Evolutionary conservation across 345 rosid genomes (phyloP), one percentile per base, ranked within the genome.

Genomic region (Salix koriyanagi): DNA sequence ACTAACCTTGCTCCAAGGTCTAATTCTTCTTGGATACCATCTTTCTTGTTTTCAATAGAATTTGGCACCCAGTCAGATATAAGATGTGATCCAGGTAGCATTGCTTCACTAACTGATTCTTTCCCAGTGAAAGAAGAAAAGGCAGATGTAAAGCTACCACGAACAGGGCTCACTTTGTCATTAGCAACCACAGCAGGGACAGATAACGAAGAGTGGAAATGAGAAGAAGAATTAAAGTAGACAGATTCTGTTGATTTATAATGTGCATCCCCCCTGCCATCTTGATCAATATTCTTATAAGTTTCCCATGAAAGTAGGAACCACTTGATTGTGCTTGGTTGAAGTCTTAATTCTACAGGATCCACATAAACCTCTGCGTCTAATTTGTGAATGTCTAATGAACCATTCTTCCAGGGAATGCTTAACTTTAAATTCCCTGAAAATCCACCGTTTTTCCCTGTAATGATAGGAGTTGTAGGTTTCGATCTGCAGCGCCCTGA

Each of bases 371-470:
- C 85, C 86, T 91, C 90, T 44, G 92, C 94, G 86, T 93, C 92
- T 83, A 96, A 91, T 82, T 87, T 90, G 83, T 89, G 88, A 69
- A 96, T 90, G 80, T 96, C 99, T 81, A 93, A 83, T 41, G 94
- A 89, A 86, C 98, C 99, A 85, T 96, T 85, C 84, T 83, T 90
- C 96, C 98, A 96, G 65, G 99, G 99, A 79, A 96, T 93, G 83
- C 92, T 93, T 69, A 93, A 86, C 79, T 82, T 91, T 76, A 96
- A 74, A 81, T 84, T 87, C 77, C 99, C 99, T 7, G 98, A 91
- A 84, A 93, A 86, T 78, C 96, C 92, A 79, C 88, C 96, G 83
- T 83, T 79, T 75, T 82, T 79, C 67, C 97, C 91, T 39, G 84
- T 85, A 82, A 91, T 48, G 74, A 96, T 87, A 72, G 90, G 87